phyloP scores from a whole-genome alignment of 352 stramenopile species.

The Globisporangium mamillatum region DNA sequence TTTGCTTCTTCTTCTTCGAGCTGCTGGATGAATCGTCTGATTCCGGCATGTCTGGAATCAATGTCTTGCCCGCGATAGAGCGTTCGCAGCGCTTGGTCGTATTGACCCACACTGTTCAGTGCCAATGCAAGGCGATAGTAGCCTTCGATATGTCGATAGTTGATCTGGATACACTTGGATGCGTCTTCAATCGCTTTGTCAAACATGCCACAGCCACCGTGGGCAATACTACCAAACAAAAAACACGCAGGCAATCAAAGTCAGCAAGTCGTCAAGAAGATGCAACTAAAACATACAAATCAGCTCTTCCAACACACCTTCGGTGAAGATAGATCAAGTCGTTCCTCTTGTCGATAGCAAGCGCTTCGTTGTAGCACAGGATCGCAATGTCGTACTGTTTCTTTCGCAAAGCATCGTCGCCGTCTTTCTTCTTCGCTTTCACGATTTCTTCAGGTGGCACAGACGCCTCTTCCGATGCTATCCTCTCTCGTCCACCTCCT shows the following conservation, averaged over 20 bases:
- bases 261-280: neutral
- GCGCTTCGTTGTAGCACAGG: slow-evolving; percentile 44
- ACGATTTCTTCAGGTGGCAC: slow-evolving; percentile 13
- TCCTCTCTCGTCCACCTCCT: slow-evolving; percentile 20
- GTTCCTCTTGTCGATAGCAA: slow-evolving; percentile 47
- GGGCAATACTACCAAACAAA: slow-evolving; percentile 30
- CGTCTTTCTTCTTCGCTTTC: slow-evolving; percentile 30
- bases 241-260: neutral
- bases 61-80: slow-evolving; percentile 54
- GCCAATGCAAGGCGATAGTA: slow-evolving; percentile 55
- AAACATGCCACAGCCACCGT: slow-evolving; percentile 34
- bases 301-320: slow-evolving; percentile 18
- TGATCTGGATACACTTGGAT: slow-evolving; percentile 55
- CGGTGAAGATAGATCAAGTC: slow-evolving; percentile 53
- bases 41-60: slow-evolving; percentile 38
- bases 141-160: slow-evolving; percentile 53
- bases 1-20: slow-evolving; percentile 46
- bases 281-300: neutral
- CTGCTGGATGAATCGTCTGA: slow-evolving; percentile 39
- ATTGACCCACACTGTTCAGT: slow-evolving; percentile 38
- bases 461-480: slow-evolving; percentile 27
- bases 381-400: slow-evolving; percentile 50
- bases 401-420: slow-evolving; percentile 44
- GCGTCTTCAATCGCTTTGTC: slow-evolving; percentile 47
- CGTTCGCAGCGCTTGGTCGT: slow-evolving; percentile 49